These are phyloP conservation scores for Canavalia gladiata DNA, from an alignment of 306 rosid genomes.

Conservation along the genomic window DNA sequence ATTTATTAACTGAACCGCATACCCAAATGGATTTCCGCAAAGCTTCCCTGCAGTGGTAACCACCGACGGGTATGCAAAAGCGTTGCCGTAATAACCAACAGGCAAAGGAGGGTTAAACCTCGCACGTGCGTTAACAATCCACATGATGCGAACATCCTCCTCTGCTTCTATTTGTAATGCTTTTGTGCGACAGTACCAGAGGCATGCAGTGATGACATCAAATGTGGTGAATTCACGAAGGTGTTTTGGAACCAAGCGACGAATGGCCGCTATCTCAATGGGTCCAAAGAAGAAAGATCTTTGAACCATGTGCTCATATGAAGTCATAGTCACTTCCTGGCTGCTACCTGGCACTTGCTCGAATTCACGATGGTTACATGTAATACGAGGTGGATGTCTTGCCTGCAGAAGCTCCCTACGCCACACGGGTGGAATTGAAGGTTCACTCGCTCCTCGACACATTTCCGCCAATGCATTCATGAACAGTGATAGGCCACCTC, in stretches of 20 bases:
- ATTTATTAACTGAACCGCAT: constrained; percentile 37
- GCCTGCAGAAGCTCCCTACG: constrained; percentile 33
- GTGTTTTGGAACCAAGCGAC: background rate
- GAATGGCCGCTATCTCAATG: background rate
- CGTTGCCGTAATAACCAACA: constrained; percentile 43
- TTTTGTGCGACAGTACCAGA: constrained; percentile 41
- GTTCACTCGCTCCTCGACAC: constrained; percentile 7
- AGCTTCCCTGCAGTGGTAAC: constrained; percentile 3
- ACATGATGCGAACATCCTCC: constrained; percentile 19
- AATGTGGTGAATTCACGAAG: constrained; percentile 9
- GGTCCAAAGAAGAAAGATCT: constrained; percentile 43
- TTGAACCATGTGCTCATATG: background rate
- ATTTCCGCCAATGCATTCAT: constrained; percentile 28
- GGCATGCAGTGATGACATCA: constrained; percentile 28
- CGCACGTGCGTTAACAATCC: background rate
- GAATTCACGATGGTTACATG: constrained; percentile 43
- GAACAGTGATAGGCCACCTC: background rate
- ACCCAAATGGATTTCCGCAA: background rate
- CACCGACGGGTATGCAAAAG: background rate
- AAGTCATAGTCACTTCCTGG: too few relatives aligned
- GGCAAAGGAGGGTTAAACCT: constrained; percentile 26
- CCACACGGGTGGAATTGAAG: constrained; percentile 46
- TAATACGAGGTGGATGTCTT: constrained; percentile 42
- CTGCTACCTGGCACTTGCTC: background rate
- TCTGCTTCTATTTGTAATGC: constrained; percentile 33